Evolutionary conservation across 2,329 filamentous ascomycete species (phyloP), one percentile per base, ranked within the genome.

Genomic region (Fusarium palustre): DNA sequence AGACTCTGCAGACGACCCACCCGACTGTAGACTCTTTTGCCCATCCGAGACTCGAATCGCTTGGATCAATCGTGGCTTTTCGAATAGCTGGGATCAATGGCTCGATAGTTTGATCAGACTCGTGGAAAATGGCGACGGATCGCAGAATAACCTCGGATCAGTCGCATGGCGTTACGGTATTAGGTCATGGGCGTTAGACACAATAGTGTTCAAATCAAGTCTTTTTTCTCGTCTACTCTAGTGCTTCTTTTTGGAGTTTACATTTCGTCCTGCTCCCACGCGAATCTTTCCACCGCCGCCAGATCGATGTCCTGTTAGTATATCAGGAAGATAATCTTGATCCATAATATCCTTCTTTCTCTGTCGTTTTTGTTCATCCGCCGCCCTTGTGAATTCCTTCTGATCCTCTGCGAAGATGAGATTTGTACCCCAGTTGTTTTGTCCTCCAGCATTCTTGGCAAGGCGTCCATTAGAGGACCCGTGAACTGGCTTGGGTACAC

Each of bases 361-460:
- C 55, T 83, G 83, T 73, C 91, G 88, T 73, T 86, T 87, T 76
- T 91, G 87, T 71, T 90, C 86, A 5, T 86, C 86, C 18, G 87
- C 78, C 55, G 90, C 90, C 68, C 86, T 84, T 42, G 87, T 79
- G 79, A 92, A 98, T 83, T 99, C 96, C 83, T 97, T 97, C 84
- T 99, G 96, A 78, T 99, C 96, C 81, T 97, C 95, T 0, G 94
- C 90, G 12, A 99, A 82, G 55, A 99, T 92, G 69, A 99, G 82
- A 36, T 91, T 89, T 41, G 87, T 86, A 12, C 94, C 95, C 93
- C 96, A 98, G 18, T 93, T 93, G 42, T 90, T 88, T 81, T 97
- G 92, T 2, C 95, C 95, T 42, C 93, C 94, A 2, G 88, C 90
- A 11, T 81, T 86, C 82, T 80, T 88, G 79, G 87, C 79, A 81